Conservation (phyloP, 1,284 basidiomycete genomes). For the Malassezia nana region DNA sequence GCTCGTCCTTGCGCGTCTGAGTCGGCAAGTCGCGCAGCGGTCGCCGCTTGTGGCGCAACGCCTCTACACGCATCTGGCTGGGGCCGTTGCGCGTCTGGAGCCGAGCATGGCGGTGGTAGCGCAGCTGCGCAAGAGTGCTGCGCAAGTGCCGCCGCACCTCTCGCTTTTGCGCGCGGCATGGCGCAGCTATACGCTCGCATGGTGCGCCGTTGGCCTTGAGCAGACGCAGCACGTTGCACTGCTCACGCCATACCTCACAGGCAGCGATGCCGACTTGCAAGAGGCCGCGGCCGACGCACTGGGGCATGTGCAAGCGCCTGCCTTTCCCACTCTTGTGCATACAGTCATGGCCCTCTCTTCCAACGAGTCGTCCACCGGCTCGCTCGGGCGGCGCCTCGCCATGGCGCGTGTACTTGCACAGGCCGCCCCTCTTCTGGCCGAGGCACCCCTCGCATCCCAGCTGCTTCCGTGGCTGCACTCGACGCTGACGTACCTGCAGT, state of each 20-base stretch:
- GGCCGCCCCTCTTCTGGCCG: constrained; percentile 4
- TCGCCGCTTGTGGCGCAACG: neutral
- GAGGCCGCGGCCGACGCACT: constrained; percentile 10
- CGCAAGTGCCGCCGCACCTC: neutral
- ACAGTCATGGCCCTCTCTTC: neutral
- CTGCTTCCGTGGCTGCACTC: constrained; percentile 64
- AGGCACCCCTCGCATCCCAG: neutral
- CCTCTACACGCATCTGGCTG: neutral
- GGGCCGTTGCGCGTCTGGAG: neutral
- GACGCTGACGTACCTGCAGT: constrained; percentile 64
- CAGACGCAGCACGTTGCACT: neutral
- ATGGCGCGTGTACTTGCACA: constrained; percentile 3
- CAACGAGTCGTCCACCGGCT: too few species aligned
- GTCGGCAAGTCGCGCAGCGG: neutral
- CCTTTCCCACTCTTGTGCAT: neutral
- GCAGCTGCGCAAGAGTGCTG: neutral
- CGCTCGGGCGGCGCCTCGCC: neutral
- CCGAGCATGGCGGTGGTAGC: constrained; percentile 6
- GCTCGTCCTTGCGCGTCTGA: constrained; percentile 48
- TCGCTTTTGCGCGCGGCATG: constrained; percentile 8
- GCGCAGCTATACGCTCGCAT: constrained; percentile 5
- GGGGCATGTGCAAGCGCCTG: neutral
- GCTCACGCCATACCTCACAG: constrained; percentile 9
- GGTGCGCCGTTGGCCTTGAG: constrained; percentile 7
- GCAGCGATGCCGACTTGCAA: constrained; percentile 8